Evolutionary conservation across 2,329 filamentous ascomycete genomes (phyloP).

Genomic region (Botrytis fabae): DNA sequence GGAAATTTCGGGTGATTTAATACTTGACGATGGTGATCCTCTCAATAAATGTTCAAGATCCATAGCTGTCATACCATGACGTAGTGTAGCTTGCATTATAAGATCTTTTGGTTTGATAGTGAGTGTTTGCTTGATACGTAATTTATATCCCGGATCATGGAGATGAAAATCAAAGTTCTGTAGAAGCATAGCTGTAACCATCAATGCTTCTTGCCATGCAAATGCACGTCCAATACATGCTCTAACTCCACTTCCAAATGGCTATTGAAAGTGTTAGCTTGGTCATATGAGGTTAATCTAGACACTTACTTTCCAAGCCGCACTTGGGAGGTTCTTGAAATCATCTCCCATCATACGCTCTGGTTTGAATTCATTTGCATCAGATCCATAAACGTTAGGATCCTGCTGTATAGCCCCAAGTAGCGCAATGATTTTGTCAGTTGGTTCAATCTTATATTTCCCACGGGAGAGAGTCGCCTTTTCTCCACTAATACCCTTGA

Average conservation of each 20-base stretch:
- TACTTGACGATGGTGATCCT: slow-evolving; percentile 18
- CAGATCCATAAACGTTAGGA: slow-evolving; percentile 62
- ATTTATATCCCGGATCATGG: slow-evolving; percentile 58
- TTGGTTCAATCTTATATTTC: slow-evolving; percentile 45
- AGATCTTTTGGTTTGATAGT: slow-evolving; percentile 66
- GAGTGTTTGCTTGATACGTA: slow-evolving; percentile 55
- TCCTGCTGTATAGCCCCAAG: slow-evolving; percentile 60
- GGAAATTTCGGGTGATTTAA: not conserved
- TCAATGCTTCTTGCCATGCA: slow-evolving; percentile 70
- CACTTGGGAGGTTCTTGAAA: slow-evolving; percentile 61
- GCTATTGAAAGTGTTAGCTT: slow-evolving; percentile 54
- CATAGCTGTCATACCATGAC: slow-evolving; percentile 50
- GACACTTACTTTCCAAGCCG: slow-evolving; percentile 43
- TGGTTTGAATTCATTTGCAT: slow-evolving; percentile 65
- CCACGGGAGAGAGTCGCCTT: slow-evolving; percentile 41
- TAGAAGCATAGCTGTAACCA: slow-evolving; percentile 62
- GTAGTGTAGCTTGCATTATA: slow-evolving; percentile 58
- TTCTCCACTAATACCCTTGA: slow-evolving; percentile 43
- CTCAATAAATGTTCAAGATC: slow-evolving; percentile 44
- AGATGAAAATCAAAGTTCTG: slow-evolving; percentile 70
- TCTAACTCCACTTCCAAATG: slow-evolving; percentile 71
- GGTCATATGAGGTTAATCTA: not conserved
- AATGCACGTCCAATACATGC: slow-evolving; percentile 73
- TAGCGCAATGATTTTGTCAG: slow-evolving; percentile 51
- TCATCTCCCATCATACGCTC: slow-evolving; percentile 71